Conservation (phyloP, 2,329 filamentous ascomycete genomes). For the Biscogniauxia marginata region DNA sequence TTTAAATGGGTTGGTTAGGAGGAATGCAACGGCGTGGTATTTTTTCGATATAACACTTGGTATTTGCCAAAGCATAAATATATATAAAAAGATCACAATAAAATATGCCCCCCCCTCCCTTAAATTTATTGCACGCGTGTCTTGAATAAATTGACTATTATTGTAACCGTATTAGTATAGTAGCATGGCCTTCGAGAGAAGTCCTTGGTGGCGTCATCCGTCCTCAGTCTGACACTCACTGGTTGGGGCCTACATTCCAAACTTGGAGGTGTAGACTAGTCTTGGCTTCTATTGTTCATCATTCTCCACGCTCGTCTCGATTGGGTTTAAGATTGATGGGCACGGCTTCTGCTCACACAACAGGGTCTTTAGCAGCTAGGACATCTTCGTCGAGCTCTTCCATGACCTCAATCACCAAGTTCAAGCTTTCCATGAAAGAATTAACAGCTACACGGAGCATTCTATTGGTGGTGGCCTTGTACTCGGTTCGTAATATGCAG, state of each 20-base stretch:
- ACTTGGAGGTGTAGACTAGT: not conserved
- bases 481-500: slow-evolving; percentile 67
- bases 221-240: slow-evolving; percentile 15
- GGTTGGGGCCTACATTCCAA: slow-evolving; percentile 11
- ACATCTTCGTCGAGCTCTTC: slow-evolving; percentile 86
- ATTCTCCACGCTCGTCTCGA: not conserved
- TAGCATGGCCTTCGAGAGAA: not conserved
- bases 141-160: not conserved
- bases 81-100: not conserved
- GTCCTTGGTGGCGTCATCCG: slow-evolving; percentile 1
- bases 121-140: not conserved
- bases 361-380: slow-evolving; percentile 43
- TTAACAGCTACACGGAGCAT: slow-evolving; percentile 97
- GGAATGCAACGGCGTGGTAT: not conserved
- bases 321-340: not conserved
- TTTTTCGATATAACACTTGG: not conserved
- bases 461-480: slow-evolving; percentile 86
- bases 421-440: slow-evolving; percentile 89
- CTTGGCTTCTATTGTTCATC: not conserved
- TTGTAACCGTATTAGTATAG: slow-evolving; percentile 10
- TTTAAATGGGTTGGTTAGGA: not conserved
- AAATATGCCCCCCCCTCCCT: not conserved
- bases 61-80: not conserved
- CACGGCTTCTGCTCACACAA: not conserved
- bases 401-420: slow-evolving; percentile 85